A percentile compares a stretch with the other conserved stretches of the same genome.
Conservation (phyloP, 83 land plant species). For the Diphasiastrum complanatum region DNA sequence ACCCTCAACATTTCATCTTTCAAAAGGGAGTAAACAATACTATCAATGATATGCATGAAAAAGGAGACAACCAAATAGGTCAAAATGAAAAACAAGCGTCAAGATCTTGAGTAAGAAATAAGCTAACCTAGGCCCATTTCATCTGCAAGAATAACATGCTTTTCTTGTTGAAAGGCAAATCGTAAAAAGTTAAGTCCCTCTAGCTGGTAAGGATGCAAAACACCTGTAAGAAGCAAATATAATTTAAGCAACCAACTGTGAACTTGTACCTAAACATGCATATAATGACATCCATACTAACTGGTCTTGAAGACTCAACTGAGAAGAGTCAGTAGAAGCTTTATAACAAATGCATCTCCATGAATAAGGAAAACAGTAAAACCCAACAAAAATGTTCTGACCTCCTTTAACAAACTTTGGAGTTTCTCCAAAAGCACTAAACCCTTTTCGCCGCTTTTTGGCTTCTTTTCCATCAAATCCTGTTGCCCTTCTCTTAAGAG, state of each 20-base stretch:
- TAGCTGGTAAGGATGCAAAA: slow-evolving; percentile 90
- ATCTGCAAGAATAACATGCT: slow-evolving; percentile 97
- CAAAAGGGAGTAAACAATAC: no score
- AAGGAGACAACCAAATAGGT: slow-evolving; percentile 2
- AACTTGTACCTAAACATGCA: neutral
- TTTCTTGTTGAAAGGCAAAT: slow-evolving; percentile 80
- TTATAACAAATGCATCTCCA: neutral
- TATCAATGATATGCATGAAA: slow-evolving; percentile 13
- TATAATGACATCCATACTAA: neutral
- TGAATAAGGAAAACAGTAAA: slow-evolving; percentile 3
- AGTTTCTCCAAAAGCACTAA: slow-evolving; percentile 65
- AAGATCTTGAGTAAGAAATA: neutral
- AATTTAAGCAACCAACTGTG: neutral
- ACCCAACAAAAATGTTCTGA: slow-evolving; percentile 2
- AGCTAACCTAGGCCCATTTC: slow-evolving; percentile 97
- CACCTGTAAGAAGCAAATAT: slow-evolving; percentile 36
- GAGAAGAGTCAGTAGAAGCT: neutral
- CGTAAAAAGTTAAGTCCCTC: slow-evolving; percentile 95
- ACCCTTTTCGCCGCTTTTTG: slow-evolving; percentile 51
- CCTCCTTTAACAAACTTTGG: slow-evolving; percentile 84
- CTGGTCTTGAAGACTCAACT: no score
- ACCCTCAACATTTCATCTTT: no score
- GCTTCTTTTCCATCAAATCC: slow-evolving; percentile 45
- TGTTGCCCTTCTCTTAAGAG: slow-evolving; percentile 45
- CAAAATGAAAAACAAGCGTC: neutral